These are phyloP conservation scores for Chlorella sp. DNA, from an alignment of 139 green algal species.

Conservation along the genomic window DNA sequence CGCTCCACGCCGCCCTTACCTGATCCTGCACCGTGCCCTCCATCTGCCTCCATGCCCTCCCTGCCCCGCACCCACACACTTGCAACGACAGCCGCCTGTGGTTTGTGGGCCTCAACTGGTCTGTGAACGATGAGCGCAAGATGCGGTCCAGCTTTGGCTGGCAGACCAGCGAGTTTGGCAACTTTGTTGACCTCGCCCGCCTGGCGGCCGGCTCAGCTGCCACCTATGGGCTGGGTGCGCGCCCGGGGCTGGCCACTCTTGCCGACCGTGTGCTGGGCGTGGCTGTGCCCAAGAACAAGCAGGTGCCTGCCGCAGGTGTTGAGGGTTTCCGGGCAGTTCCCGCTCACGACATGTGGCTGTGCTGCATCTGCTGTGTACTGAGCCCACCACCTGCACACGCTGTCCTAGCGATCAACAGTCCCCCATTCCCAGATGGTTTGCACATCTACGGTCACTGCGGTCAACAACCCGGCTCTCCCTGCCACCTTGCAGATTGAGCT, in stretches of 20 bases:
- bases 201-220: not conserved
- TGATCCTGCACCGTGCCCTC: no score
- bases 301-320: not conserved
- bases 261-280: conserved; percentile 7
- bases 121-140: conserved; percentile 24
- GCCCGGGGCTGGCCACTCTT: conserved; percentile 24
- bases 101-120: conserved; percentile 45
- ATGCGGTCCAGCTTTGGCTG: conserved; percentile 39
- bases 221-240: not conserved
- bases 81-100: not conserved
- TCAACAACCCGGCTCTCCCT: no score
- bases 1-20: no score
- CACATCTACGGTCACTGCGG: no score
- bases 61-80: not conserved
- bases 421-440: no score
- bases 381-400: not conserved
- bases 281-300: conserved; percentile 1
- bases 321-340: not conserved
- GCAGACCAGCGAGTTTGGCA: conserved; percentile 12
- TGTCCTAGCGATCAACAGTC: not conserved
- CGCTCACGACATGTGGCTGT: not conserved
- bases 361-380: not conserved
- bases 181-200: conserved; percentile 23
- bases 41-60: no score
- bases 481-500: no score